Base-by-base conservation (phyloP, 129 eudicot species). In the Deinandra increscens region DNA sequence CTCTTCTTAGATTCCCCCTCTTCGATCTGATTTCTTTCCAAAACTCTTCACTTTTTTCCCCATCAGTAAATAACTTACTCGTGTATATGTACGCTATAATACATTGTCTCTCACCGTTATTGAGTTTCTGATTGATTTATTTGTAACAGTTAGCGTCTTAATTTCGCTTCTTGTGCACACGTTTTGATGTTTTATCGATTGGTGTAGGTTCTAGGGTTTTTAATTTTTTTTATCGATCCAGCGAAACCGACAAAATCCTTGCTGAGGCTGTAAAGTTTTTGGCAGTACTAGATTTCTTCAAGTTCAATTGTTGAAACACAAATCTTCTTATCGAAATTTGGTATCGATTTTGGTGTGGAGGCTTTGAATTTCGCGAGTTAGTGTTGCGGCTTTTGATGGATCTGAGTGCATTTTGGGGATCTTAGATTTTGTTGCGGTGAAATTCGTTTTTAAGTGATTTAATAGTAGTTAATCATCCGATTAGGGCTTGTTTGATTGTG, bases 321-420 rank as follows among this genome's bases (percentile, higher is more conserved):
- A 48, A 63, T 19, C 51, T 72, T 61, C 59, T 2, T 58, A 29
- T 60, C 58, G n/a, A 59, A 71, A 44, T 58, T 11, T 50, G 64
- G 15, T 43, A 15, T 37, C 12, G 69, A 9, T 54, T 71, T 79
- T 26, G 31, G 31, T 26, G 31, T 26, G 31, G 31, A 26, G 31
- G 3, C 31, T 26, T 26, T 26, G 31, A 26, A 26, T 26, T 26
- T 26, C 31, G 31, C 31, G 31, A 26, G 31, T 26, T 26, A 72
- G 17, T 70, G 74, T 38, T 46, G 50, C 6, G 45, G 34, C 9
- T 42, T 68, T 64, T 72, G 81, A 36, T 78, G 86, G 88, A 83
- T 86, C 93, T 86, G 86, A 75, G 68, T 64, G 74, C 58, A 53
- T 48, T 71, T 42, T 8, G 22, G 58, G 15, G 81, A 66, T 81